Percentiles rank a stretch among this genome's conserved stretches.
phyloP scores from a whole-genome alignment of 768 basidiomycete genomes.

The Boletus barrowsii region DNA sequence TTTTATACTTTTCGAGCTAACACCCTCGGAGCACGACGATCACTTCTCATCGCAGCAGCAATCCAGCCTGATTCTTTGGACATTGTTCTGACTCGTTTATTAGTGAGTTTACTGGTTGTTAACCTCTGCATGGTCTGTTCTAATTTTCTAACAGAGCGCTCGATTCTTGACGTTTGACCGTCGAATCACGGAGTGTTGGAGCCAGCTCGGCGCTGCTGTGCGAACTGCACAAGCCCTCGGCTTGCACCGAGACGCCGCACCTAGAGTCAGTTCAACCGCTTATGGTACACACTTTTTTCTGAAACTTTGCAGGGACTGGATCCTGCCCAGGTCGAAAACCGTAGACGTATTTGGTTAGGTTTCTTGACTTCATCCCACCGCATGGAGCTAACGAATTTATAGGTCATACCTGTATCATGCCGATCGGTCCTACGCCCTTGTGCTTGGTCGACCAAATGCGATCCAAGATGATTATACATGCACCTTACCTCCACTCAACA shows the following conservation, averaged over 20 bases:
- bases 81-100: constrained; percentile 85
- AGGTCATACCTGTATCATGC: constrained; percentile 93
- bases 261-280: constrained; percentile 54
- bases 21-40: constrained; percentile 63
- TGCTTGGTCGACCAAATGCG: constrained; percentile 85
- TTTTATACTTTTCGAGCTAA: constrained; percentile 17
- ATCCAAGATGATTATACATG: constrained; percentile 91
- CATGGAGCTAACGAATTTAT: constrained; percentile 9
- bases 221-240: constrained; percentile 92
- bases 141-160: constrained; percentile 51
- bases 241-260: constrained; percentile 83
- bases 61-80: constrained; percentile 92
- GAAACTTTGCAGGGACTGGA: constrained; percentile 56
- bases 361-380: neutral
- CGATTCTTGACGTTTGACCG: constrained; percentile 70
- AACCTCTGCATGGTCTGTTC: neutral
- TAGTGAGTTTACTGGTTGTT: constrained; percentile 40
- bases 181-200: constrained; percentile 94
- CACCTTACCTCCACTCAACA: constrained; percentile 70
- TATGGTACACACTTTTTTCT: neutral
- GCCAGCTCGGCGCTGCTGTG: constrained; percentile 89
- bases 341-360: constrained; percentile 80
- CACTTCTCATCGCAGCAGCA: constrained; percentile 86
- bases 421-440: constrained; percentile 86
- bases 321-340: constrained; percentile 77